Evolutionary conservation across 495 filamentous ascomycete genomes (phyloP), one percentile per base, ranked within the genome.

Genomic region (Aspergillus biplanus): DNA sequence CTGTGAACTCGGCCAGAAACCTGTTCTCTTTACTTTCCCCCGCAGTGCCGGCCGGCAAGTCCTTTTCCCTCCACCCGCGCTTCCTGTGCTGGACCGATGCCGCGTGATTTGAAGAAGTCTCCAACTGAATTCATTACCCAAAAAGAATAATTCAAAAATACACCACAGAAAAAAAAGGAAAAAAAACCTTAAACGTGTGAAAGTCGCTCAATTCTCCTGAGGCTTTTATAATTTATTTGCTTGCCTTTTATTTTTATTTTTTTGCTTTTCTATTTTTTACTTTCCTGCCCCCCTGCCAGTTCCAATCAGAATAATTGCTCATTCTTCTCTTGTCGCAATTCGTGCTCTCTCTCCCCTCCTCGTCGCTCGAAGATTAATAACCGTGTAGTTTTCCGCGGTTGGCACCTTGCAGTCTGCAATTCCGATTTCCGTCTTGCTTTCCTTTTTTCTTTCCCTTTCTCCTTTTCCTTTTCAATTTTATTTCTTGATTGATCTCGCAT

Each of bases 31-130:
- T 54, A 39, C 39, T 47, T 50, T 59, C 50, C 57, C 57, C 57
- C 57, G 57, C 57, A 59, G 57, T 59, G 46, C 57, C 56, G 56
- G 13, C 53, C 57, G 57, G 57, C 57, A 59, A 59, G 46, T 50
- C 44, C 44, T 59, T 33, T 50, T 50, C 59, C 52, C 54, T 62
- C 52, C 59, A 52, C 52, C 59, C 59, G 59, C 59, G 52, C 47
- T 31, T 50, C n/a, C 21, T 50, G 13, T 21, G 47, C 16, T 50
- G 47, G 21, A 50, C 6, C n/a, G 47, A 50, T 50, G 47, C 47
- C 52, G 39, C 39, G 37, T 55, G 59, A 49, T 56, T 62, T 50
- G 47, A 50, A 8, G 13, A 4, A 7, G 39, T 44, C 39, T 44
- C 39, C 39, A 44, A 44, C 39, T 44, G 39, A 11, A 44, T 15